Base-by-base conservation (phyloP, 1,284 basidiomycete species). In the Sphaerobolus stellatus region DNA sequence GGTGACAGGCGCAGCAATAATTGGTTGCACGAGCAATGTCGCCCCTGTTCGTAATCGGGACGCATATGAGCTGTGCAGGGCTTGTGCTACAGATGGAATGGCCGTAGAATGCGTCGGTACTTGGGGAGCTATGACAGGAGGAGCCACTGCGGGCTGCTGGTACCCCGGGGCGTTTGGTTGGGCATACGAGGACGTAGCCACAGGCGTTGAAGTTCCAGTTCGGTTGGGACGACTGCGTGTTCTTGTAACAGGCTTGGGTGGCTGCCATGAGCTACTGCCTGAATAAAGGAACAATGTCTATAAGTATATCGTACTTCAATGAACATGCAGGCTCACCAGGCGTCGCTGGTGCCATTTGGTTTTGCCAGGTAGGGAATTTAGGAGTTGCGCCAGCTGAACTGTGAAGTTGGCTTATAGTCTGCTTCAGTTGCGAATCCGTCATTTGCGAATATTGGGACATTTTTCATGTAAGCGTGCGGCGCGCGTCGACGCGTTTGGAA, bases 11-110 rank as follows among this genome's bases (percentile, higher is more conserved):
- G 75, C 66, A 1, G 67, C 57, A 59, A 88, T 59, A 61, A 94
- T 84, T n/a, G 95, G 94, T 66, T 99, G 96, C 71, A 98, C 82
- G 58, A 99, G 82, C 2, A 92, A 84, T 1, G 92, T 91, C 5
- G 89, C 82, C 25, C 96, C 96, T 0, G 94, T 95, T n/a, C 91
- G 85, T 53, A 98, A 75, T n/a, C 95, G 84, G 5, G 94, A 91
- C 0, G 94, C 78, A 70, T 97, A 98, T 1, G 92, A 91, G 1
- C 92, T 89, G 59, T 85, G 81, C 20, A 86, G 71, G 0, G 90
- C 94, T 68, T 98, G 96, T 0, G 78, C 70, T 0, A 71, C 68
- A 0, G 84, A 79, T 0, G 83, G 80, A 31, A 90, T 70, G 24
- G 81, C 79, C 4, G 58, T 56, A 38, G 54, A 48, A 43, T 48